Evolutionary conservation across 495 filamentous ascomycete species (phyloP), one percentile per base, ranked within the genome.

Genomic region (Podospora bellae-mahoneyi): DNA sequence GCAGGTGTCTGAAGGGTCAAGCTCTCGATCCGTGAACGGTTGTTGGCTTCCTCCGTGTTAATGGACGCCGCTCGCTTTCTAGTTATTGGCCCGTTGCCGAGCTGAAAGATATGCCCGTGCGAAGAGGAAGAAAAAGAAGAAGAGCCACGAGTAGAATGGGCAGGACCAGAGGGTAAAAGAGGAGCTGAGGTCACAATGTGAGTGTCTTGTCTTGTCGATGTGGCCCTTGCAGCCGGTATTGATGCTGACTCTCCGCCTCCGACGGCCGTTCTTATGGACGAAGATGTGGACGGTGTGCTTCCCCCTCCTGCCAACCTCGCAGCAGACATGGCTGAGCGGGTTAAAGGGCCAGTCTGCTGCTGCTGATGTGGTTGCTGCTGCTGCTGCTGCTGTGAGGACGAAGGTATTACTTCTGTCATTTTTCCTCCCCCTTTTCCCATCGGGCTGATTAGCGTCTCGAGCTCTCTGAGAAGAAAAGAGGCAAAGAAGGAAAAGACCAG

Each of bases 61-160:
- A 84, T 79, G n/a, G 84, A 81, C 15, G 81, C 81, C 32, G 79
- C 76, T 66, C 83, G 78, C 68, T 82, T 85, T 68, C 79, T 76
- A 53, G 74, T 76, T 71, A 74, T 64, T 18, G 68, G 68, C 39
- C 39, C 39, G 39, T n/a, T 30, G 53, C 26, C 23, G 4, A 16
- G 23, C 30, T 0, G 28, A 26, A 20, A 32, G 65, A 26, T n/a
- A 28, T 10, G 23, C 0, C 19, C 18, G 20, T 58, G 55, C n/a
- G 55, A 10, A 58, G 55, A 19, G 18, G 55, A 58, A 58, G 55
- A 58, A 58, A 26, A 58, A 58, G 55, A 58, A 26, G n/a, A 58
- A 20, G n/a, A 58, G 55, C 5, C 55, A 58, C 55, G 55, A 26
- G 18, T 26, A 18, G 23, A 58, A 26, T 58, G 16, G 9, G n/a